Conservation (phyloP, 257 asterid genomes). For the Forsythia viridissima region DNA sequence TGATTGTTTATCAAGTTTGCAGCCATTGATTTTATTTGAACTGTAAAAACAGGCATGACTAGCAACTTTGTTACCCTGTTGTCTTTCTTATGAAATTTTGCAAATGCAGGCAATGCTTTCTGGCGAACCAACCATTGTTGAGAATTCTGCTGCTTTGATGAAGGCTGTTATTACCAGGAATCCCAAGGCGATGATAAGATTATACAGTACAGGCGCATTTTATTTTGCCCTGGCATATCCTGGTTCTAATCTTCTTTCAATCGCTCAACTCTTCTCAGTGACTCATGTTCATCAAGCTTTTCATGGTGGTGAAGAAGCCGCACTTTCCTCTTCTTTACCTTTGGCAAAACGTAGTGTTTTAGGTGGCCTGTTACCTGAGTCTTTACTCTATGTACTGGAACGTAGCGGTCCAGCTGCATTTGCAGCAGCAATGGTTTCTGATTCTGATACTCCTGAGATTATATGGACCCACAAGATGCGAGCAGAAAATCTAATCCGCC, state of each 20-base stretch:
- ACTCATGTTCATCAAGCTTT: constrained; percentile 97
- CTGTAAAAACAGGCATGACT: background rate
- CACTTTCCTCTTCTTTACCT: constrained; percentile 93
- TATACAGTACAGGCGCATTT: constrained; percentile 95
- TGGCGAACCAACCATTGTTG: constrained; percentile 91
- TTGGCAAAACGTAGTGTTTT: constrained; percentile 96
- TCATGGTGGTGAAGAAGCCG: constrained; percentile 99
- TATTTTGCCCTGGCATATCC: constrained; percentile 97
- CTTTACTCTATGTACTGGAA: constrained; percentile 94
- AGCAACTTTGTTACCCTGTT: background rate
- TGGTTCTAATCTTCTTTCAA: constrained; percentile 95
- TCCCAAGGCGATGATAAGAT: constrained; percentile 95
- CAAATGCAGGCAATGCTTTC: constrained; percentile 85
- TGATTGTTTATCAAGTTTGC: background rate
- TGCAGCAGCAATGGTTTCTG: constrained; percentile 98
- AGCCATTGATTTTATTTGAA: background rate
- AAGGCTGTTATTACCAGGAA: constrained; percentile 92
- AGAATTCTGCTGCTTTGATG: constrained; percentile 91
- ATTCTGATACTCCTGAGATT: constrained; percentile 99
- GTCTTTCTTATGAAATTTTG: constrained; percentile 17
- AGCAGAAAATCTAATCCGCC: constrained; percentile 90
- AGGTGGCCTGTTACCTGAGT: constrained; percentile 98
- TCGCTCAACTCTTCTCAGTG: constrained; percentile 85
- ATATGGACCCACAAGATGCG: constrained; percentile 99
- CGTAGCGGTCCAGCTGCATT: constrained; percentile 95